These are phyloP conservation scores for Lachancea sp. DNA, from an alignment of 805 yeast species.

Conservation along the genomic window DNA sequence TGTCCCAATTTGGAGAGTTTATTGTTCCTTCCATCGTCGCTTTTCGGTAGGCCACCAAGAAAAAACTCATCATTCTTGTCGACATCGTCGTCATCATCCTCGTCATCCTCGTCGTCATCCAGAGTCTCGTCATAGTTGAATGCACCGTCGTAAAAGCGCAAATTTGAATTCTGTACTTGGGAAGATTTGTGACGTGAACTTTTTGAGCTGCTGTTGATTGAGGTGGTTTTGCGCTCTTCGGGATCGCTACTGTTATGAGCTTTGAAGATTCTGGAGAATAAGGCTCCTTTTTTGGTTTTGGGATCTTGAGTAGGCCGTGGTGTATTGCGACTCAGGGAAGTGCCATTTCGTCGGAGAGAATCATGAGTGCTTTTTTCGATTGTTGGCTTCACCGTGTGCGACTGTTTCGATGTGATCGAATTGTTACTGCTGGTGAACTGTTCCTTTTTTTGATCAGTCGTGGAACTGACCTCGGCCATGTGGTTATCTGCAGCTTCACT, in stretches of 20 bases:
- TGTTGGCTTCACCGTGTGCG: background rate
- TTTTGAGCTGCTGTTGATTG: background rate
- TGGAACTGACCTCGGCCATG: background rate
- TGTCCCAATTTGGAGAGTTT: constrained; percentile 5
- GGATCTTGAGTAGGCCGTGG: constrained; percentile 1
- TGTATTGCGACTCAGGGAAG: background rate
- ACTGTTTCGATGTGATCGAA: background rate
- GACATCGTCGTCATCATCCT: constrained; percentile 31
- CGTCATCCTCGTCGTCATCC: constrained; percentile 29
- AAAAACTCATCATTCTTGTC: constrained; percentile 23
- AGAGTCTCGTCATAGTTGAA: constrained; percentile 25
- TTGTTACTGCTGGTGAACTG: background rate
- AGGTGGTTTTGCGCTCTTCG: background rate
- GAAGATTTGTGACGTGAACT: background rate
- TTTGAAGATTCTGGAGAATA: constrained; percentile 20
- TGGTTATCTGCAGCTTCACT: too few relatives aligned
- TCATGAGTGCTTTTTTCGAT: background rate
- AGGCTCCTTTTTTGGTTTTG: constrained; percentile 15
- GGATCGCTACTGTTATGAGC: background rate
- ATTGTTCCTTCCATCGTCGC: background rate
- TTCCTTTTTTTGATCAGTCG: background rate
- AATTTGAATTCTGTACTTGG: background rate
- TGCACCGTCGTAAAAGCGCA: constrained; percentile 9
- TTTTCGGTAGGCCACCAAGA: constrained; percentile 1
- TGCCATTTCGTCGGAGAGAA: background rate